Evolutionary conservation across 2,329 filamentous ascomycete genomes (phyloP).

Genomic region (Neocatenulostroma microsporum): DNA sequence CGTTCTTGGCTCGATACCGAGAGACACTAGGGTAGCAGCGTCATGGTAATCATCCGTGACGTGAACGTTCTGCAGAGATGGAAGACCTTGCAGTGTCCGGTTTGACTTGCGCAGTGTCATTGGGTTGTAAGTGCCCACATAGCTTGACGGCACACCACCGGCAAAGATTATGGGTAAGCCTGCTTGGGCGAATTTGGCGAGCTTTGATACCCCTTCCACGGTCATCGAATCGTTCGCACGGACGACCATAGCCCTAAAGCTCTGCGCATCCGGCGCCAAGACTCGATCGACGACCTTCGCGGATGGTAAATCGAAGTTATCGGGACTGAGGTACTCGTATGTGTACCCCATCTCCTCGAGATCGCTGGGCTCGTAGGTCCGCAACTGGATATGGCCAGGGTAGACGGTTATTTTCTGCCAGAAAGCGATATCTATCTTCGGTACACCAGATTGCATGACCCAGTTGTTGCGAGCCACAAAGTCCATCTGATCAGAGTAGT

Average conservation of each 20-base stretch:
- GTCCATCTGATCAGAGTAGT: constrained; percentile 31
- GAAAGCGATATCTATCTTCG: constrained; percentile 37
- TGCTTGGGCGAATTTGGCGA: constrained; percentile 30
- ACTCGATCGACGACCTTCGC: constrained; percentile 31
- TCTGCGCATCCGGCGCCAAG: constrained; percentile 34
- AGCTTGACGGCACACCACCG: constrained; percentile 28
- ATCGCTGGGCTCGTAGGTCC: constrained; percentile 19
- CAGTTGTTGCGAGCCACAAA: constrained; percentile 34
- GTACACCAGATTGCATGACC: constrained; percentile 33
- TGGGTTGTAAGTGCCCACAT: constrained; percentile 14
- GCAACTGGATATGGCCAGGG: constrained; percentile 8
- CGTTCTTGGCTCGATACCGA: constrained; percentile 29
- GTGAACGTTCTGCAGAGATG: constrained; percentile 30
- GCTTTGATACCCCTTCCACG: constrained; percentile 24
- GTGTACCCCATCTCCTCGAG: constrained; percentile 21
- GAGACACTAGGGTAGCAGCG: constrained; percentile 24
- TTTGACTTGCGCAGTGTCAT: constrained; percentile 11
- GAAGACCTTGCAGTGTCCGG: constrained; percentile 20
- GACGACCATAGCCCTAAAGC: constrained; percentile 39
- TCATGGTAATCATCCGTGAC: constrained; percentile 25
- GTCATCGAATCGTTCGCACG: constrained; percentile 33
- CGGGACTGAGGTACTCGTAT: constrained; percentile 40
- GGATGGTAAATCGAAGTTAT: constrained; percentile 36
- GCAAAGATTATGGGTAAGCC: constrained; percentile 40
- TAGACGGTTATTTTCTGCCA: constrained; percentile 25